A percentile compares a stretch with the other conserved stretches of the same genome.
Evolutionary conservation across 2,329 filamentous ascomycete species (phyloP).

Genomic region (Botrytis fragariae): DNA sequence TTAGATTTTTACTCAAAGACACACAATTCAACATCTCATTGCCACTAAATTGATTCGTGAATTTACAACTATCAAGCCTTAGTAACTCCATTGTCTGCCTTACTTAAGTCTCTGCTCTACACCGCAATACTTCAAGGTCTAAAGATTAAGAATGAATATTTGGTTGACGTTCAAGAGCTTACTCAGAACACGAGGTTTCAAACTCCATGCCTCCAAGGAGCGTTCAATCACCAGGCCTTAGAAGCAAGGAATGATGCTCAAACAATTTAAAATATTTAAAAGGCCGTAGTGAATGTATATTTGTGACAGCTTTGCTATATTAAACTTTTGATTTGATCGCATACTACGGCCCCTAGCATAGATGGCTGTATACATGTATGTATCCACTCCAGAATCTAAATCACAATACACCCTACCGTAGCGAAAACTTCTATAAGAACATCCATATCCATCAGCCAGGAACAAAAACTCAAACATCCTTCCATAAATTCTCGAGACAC

Average conservation of each 20-base stretch:
- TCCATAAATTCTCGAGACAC: background rate
- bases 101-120: background rate
- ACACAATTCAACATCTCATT: background rate
- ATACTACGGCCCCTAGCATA: background rate
- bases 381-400: background rate
- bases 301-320: background rate
- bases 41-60: too few relatives aligned
- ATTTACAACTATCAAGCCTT: background rate
- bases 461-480: background rate
- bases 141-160: background rate
- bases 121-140: background rate
- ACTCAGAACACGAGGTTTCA: background rate
- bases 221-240: background rate
- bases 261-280: background rate
- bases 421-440: background rate
- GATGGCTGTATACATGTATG: background rate
- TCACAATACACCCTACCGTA: background rate
- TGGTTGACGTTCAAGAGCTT: background rate
- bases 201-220: background rate
- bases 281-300: background rate
- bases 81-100: background rate
- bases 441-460: background rate
- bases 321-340: background rate
- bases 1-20: background rate
- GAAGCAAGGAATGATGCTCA: background rate